phyloP scores from a whole-genome alignment of 2,329 filamentous ascomycete genomes.

The Aspergillus hortae region DNA sequence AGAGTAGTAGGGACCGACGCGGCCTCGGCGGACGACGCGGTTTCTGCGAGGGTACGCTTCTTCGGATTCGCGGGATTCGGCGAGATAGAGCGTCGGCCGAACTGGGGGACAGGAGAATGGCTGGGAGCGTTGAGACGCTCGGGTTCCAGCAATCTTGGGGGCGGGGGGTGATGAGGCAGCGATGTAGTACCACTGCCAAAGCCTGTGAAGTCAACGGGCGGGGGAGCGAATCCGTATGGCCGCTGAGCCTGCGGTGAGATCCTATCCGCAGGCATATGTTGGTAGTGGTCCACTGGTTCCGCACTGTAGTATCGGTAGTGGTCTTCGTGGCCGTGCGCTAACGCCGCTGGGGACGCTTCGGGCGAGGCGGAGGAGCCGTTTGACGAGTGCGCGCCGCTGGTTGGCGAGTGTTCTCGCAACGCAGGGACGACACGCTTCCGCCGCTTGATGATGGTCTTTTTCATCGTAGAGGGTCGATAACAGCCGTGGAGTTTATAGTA shows the following conservation, averaged over 20 bases:
- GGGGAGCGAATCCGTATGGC: conserved; percentile 36
- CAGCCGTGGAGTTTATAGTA: conserved; percentile 96
- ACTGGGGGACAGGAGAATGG: conserved; percentile 27
- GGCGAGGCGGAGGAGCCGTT: conserved; percentile 43
- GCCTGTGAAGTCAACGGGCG: conserved; percentile 50
- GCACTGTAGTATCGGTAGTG: conserved; percentile 32
- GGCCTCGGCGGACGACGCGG: conserved; percentile 24
- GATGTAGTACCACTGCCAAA: conserved; percentile 35
- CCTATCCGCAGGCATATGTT: conserved; percentile 36
- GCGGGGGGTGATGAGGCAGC: conserved; percentile 28
- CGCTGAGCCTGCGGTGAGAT: conserved; percentile 42
- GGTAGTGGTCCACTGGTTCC: conserved; percentile 40
- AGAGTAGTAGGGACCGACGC: conserved; percentile 26
- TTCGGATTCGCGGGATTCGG: conserved; percentile 30
- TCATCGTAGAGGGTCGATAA: conserved; percentile 96
- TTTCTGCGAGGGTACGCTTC: conserved; percentile 36
- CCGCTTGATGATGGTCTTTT: conserved; percentile 94
- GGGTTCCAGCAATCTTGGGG: conserved; percentile 29
- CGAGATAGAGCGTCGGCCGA: conserved; percentile 30
- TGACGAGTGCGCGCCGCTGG: conserved; percentile 37
- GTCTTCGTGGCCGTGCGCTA: conserved; percentile 29
- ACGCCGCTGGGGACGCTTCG: conserved; percentile 33
- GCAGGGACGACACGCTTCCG: conserved; percentile 91
- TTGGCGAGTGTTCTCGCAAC: conserved; percentile 47
- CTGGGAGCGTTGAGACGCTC: conserved; percentile 22